Base-by-base conservation (phyloP, 495 filamentous ascomycete genomes). In the Hyaloscypha bicolor region DNA sequence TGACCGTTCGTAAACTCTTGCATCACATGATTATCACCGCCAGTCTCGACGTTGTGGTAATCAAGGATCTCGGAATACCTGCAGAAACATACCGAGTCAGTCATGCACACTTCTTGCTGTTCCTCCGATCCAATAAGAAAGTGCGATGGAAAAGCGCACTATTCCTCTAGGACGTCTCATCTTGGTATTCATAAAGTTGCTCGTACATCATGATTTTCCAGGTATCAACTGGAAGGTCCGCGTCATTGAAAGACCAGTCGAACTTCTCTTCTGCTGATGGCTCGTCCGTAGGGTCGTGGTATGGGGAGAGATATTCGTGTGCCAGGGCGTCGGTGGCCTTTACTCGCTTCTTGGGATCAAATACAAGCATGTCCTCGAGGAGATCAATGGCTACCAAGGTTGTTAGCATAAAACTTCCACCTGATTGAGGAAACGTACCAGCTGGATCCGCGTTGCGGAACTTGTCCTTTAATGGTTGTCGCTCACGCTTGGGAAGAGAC, bases 121-220 rank as follows among this genome's bases (percentile, higher is more conserved):
- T 19, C 42, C 42, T 55, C 61, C 58, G 37, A 22, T 48, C 31
- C 21, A 29, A 25, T 53, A 64, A 70, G 58, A 42, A 42, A 25
- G 55, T 60, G 60, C 63, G 30, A 30, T 63, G 29, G 32, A 63
- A 67, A 67, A 64, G 21, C 30, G 33, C 66, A 66, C 63, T 66
- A 70, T n/a, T 33, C n/a, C 62, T 58, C 39, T 33, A 63, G 58
- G 56, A 45, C 31, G 29, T 45, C 32, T 65, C 59, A 33, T 73
- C 55, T 69, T 62, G 60, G 51, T 64, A 66, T 68, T 69, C 66
- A 64, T 72, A 69, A 65, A 74, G 69, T 73, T 74, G 69, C 60
- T 75, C 89, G 72, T 84, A 98, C 95, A 99, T 99, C 95, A 98
- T 99, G 76, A 99, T 97, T 80, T 98, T 98, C 95, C 95, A 99